Evolutionary conservation across 140 eudicot species (phyloP).

Genomic region (Cichorium intybus): DNA sequence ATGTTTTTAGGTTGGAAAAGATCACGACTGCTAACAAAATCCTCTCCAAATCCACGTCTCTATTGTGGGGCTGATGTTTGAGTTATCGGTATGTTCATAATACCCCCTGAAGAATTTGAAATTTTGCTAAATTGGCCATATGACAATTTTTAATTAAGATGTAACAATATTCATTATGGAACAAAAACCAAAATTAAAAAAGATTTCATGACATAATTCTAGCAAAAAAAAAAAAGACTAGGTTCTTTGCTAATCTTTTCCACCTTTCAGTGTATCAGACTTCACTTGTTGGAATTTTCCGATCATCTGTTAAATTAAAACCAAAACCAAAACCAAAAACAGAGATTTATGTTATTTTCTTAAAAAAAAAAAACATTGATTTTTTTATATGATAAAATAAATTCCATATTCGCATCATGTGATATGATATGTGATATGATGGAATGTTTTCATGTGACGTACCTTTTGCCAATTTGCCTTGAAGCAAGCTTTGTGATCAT

Average conservation of each 20-base stretch:
- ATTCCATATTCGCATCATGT: too few relatives aligned
- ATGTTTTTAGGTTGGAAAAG: conserved; percentile 43
- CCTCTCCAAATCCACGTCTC: conserved; percentile 39
- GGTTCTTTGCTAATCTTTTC: not conserved
- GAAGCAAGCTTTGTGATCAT: conserved; percentile 45
- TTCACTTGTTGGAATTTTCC: conserved; percentile 12
- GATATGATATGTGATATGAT: too few relatives aligned
- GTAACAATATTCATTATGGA: too few relatives aligned
- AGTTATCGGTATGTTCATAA: not conserved
- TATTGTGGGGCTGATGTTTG: conserved; percentile 32
- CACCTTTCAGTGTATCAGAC: not conserved
- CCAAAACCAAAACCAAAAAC: not conserved
- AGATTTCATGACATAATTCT: not conserved
- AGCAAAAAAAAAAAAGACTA: not conserved
- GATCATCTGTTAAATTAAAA: conserved; percentile 9
- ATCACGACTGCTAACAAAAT: conserved; percentile 29
- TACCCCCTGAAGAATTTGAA: too few relatives aligned
- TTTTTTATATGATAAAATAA: not conserved
- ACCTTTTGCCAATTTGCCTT: conserved; percentile 35
- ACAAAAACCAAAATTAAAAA: too few relatives aligned
- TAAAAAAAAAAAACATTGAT: not conserved
- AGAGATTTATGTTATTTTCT: not conserved
- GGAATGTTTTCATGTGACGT: too few relatives aligned
- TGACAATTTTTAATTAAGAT: too few relatives aligned
- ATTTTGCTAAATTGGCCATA: not conserved